These are phyloP conservation scores for Xerocomellus chrysenteron DNA, from an alignment of 768 basidiomycete genomes.

Conservation along the genomic window DNA sequence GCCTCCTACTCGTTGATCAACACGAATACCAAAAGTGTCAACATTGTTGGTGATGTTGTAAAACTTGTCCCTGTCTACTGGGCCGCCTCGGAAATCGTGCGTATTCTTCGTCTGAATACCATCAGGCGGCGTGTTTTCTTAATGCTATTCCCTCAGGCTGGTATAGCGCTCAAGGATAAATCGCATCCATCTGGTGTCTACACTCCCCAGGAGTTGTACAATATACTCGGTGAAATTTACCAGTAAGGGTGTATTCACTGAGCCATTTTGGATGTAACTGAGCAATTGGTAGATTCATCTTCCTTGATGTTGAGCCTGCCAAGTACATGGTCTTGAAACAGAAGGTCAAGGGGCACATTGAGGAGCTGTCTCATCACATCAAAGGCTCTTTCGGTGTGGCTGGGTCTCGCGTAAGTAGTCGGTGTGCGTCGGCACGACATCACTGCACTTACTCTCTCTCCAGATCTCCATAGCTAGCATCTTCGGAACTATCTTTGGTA, in stretches of 20 bases:
- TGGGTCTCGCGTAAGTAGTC: constrained; percentile 42
- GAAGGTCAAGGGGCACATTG: constrained; percentile 51
- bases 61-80: constrained; percentile 66
- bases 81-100: constrained; percentile 67
- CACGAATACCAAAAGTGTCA: constrained; percentile 51
- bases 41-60: constrained; percentile 69
- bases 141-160: constrained; percentile 48
- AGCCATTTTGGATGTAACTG: neutral
- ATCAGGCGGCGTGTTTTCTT: neutral
- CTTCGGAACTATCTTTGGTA: constrained; percentile 50
- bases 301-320: constrained; percentile 65
- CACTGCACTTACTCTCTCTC: neutral
- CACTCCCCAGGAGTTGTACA: constrained; percentile 59
- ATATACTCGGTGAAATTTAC: constrained; percentile 70
- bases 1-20: constrained; percentile 59
- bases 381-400: constrained; percentile 45
- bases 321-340: constrained; percentile 55
- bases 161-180: constrained; percentile 66
- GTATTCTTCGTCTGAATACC: constrained; percentile 20
- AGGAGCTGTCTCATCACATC: constrained; percentile 56
- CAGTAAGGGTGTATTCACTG: constrained; percentile 37
- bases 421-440: neutral
- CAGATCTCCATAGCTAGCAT: constrained; percentile 40
- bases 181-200: constrained; percentile 54
- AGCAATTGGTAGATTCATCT: constrained; percentile 55